Evolutionary conservation across 1,284 basidiomycete genomes (phyloP), one percentile per base, ranked within the genome.

Genomic region (Austroboletus novae-zelandiae): DNA sequence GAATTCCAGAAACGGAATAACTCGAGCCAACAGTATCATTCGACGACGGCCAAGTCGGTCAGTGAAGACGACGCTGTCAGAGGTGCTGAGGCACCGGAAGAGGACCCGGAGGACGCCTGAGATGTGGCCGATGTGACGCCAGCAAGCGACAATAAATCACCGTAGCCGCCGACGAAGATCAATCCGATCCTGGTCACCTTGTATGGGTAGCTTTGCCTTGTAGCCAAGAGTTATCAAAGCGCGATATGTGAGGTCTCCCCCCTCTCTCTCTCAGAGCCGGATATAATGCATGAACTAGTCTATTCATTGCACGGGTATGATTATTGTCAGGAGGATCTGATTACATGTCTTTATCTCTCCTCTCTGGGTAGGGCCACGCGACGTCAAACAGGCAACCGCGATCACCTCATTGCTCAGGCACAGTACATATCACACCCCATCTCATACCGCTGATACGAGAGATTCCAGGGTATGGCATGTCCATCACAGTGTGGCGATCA

Each of bases 371-470:
- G n/a, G n/a, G n/a, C n/a, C n/a, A n/a, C 93, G 83, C 92, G 96
- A 59, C 80, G 96, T 10, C 94, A 98, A 66, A 86, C 90, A 6
- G 96, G 98, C 70, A 98, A 99, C 66, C 74, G 94, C 43, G 89
- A 98, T 61, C n/a, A n/a, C n/a, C n/a, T n/a, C n/a, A n/a, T n/a
- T n/a, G n/a, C n/a, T n/a, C n/a, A n/a, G n/a, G n/a, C n/a, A n/a
- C n/a, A n/a, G n/a, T n/a, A n/a, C n/a, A n/a, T n/a, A 23, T 23
- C n/a, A 4, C 20, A n/a, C n/a, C n/a, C n/a, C n/a, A n/a, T n/a
- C n/a, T n/a, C n/a, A n/a, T n/a, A 23, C 20, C 27, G 11, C 29
- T 44, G 18, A 44, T 9, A 45, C 20, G 25, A 4, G 37, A 6
- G 2, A 4, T 23, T 23, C 20, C 20, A 23, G 20, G 20, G 20